A percentile compares a stretch with the other conserved stretches of the same genome.
phyloP scores from a whole-genome alignment of 2,329 filamentous ascomycete species.

The Calonectria pteridis region DNA sequence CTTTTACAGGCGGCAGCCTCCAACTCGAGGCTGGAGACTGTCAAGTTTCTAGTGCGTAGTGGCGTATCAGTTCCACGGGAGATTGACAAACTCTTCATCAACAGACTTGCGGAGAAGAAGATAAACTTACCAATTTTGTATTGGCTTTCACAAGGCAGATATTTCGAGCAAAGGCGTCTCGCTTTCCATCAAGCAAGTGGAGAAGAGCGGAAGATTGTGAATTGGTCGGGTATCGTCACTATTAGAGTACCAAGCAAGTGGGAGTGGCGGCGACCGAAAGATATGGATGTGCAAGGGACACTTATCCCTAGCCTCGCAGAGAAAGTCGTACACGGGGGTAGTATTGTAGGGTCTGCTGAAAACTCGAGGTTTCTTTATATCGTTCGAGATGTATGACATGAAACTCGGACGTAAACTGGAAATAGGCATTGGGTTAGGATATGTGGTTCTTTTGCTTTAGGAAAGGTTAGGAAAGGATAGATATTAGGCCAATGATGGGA shows the following conservation, averaged over 20 bases:
- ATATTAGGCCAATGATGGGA: too few species aligned
- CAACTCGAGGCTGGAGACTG: not conserved
- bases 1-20: not conserved
- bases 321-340: not conserved
- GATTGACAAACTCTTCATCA: not conserved
- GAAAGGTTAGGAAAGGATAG: too few species aligned
- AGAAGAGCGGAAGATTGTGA: not conserved
- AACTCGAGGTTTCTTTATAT: not conserved
- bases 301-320: not conserved
- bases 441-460: too few species aligned
- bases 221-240: not conserved
- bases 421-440: too few species aligned
- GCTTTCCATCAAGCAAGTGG: not conserved
- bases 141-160: not conserved
- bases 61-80: not conserved
- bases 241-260: not conserved
- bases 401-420: too few species aligned
- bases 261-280: not conserved
- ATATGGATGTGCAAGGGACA: not conserved
- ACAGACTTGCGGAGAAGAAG: not conserved
- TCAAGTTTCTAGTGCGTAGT: not conserved
- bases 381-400: not conserved
- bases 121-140: not conserved
- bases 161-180: not conserved
- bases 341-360: not conserved